Base-by-base conservation (phyloP, 257 asterid genomes). In the Solanum dulcamara region DNA sequence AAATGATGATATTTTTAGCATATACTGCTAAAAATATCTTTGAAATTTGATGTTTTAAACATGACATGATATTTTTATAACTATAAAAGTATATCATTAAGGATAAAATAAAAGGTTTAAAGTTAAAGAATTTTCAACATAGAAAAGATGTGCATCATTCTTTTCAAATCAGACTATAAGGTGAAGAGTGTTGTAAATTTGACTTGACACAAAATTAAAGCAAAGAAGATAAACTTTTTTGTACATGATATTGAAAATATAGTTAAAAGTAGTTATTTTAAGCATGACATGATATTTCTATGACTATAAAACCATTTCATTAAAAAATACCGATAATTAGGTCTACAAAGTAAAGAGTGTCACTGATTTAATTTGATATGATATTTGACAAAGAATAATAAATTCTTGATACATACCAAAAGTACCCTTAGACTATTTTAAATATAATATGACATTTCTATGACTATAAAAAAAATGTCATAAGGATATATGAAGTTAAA, bases 321-420 rank as follows among this genome's bases (percentile, higher is more conserved):
- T 17, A 68, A 15, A 5, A 64, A 6, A 3, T 37, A 37, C 13
- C 6, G 6, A 28, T 2, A 64, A 0, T 12, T 62, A 14, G 28
- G 7, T 18, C 10, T 68, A 20, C 18, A 68, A 17, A 35, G 4
- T 2, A 68, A 68, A 68, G 14, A 4, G 2, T 12, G 9, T 12
- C 2, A 14, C 12, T 6, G 7, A 0, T 1, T 57, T n/a, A 1
- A 57, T 4, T n/a, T 8, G 6, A 0, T 2, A 12, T 17, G 20
- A 2, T n/a, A 5, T 28, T 24, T 24, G 24, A 18, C 1, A 59
- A 10, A 57, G 6, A 64, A 30, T 0, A 0, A 12, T 0, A 26
- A 4, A 14, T 6, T 26, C 37, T 62, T 62, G 9, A 14, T 9
- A 13, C 71, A 64, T 14, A 64, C 10, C 17, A 13, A 66, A 22